A percentile compares a stretch with the other conserved stretches of the same genome.
phyloP scores from a whole-genome alignment of 768 basidiomycete genomes.

The Calocera cornea region DNA sequence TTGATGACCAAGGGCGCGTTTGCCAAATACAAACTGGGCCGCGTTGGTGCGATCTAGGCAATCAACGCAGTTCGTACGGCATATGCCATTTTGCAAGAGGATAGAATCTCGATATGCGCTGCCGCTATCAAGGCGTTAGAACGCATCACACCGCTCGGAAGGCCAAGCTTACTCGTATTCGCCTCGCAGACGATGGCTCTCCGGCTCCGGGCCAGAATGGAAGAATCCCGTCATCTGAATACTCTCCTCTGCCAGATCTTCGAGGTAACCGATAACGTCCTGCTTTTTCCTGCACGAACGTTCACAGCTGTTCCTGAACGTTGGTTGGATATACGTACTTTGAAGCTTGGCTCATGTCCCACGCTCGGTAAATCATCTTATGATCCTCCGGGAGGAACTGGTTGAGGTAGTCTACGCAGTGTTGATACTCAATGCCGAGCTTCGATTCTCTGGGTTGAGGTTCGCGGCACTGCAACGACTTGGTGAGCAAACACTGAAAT shows the following conservation, averaged over 20 bases:
- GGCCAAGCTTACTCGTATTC: slow-evolving; percentile 29
- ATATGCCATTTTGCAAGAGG: slow-evolving; percentile 79
- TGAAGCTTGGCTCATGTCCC: slow-evolving; percentile 93
- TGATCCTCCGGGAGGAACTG: slow-evolving; percentile 80
- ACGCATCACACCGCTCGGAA: not conserved
- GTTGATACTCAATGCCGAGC: slow-evolving; percentile 75
- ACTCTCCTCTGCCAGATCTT: slow-evolving; percentile 88
- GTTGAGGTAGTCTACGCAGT: slow-evolving; percentile 86
- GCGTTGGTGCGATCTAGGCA: slow-evolving; percentile 94
- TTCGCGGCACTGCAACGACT: slow-evolving; percentile 20
- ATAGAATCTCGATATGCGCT: slow-evolving; percentile 50
- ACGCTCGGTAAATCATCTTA: slow-evolving; percentile 82
- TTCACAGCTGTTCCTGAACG: not conserved
- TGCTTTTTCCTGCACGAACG: slow-evolving; percentile 60
- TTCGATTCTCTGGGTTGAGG: slow-evolving; percentile 70
- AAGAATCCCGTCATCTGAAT: slow-evolving; percentile 89
- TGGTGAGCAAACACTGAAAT: not conserved
- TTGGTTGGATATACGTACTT: slow-evolving; percentile 30
- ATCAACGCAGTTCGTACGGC: slow-evolving; percentile 91
- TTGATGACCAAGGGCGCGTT: slow-evolving; percentile 87
- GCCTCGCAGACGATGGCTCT: slow-evolving; percentile 44
- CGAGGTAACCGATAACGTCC: slow-evolving; percentile 88
- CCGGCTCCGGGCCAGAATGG: slow-evolving; percentile 82
- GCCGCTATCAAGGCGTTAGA: slow-evolving; percentile 13
- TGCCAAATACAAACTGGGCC: slow-evolving; percentile 92